Conservation (phyloP, 768 basidiomycete genomes). For the Pleurotus tuoliensis region DNA sequence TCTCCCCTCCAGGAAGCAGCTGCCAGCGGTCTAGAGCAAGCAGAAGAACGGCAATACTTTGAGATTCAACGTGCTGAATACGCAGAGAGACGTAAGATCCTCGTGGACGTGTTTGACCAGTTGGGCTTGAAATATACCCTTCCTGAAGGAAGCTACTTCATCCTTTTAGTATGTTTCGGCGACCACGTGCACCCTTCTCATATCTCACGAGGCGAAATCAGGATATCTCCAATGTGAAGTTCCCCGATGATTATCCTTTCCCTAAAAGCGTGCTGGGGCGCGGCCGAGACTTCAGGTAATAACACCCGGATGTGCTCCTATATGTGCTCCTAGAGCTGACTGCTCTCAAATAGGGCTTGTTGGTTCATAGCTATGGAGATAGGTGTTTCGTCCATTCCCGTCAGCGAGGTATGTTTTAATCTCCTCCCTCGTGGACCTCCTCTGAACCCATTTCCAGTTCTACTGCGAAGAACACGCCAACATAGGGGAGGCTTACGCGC, state of each 20-base stretch:
- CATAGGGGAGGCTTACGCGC: constrained; percentile 83
- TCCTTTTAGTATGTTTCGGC: constrained; percentile 59
- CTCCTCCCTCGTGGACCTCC: background rate
- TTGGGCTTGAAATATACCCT: constrained; percentile 82
- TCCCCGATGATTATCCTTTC: constrained; percentile 84
- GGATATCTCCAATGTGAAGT: constrained; percentile 76
- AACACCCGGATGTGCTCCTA: too few relatives aligned
- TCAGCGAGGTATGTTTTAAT: constrained; percentile 75
- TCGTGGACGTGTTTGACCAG: constrained; percentile 76
- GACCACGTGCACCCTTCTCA: background rate
- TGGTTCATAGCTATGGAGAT: constrained; percentile 94
- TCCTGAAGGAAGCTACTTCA: constrained; percentile 90
- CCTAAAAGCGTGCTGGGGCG: constrained; percentile 71
- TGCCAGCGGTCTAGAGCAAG: constrained; percentile 85
- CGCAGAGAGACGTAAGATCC: constrained; percentile 68
- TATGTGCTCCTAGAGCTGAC: constrained; percentile 8
- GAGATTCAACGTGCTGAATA: constrained; percentile 75
- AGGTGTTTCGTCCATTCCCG: constrained; percentile 90
- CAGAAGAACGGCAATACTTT: constrained; percentile 69
- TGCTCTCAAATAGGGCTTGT: constrained; percentile 56
- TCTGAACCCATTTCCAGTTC: constrained; percentile 50
- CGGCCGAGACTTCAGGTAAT: constrained; percentile 82
- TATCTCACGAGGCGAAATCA: constrained; percentile 18
- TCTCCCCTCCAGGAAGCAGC: constrained; percentile 94
- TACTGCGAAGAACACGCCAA: constrained; percentile 83